A percentile compares a stretch with the other conserved stretches of the same genome.
Conservation (phyloP, 140 eudicot species). For the Ambrosia hybrid region DNA sequence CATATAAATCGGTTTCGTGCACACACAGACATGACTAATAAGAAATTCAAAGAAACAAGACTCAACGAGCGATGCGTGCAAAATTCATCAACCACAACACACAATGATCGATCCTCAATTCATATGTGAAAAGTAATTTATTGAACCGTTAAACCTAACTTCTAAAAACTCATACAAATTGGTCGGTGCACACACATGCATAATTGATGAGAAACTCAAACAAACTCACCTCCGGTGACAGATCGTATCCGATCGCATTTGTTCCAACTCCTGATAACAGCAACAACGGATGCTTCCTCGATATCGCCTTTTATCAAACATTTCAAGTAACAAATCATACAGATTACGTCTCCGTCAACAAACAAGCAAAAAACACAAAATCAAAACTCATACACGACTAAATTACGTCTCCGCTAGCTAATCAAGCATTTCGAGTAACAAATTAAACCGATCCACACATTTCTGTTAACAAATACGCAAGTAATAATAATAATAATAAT, state of each 20-base stretch:
- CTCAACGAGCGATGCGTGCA: background rate
- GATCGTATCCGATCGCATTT: slow-evolving; percentile 96
- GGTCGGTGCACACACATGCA: background rate
- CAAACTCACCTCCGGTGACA: slow-evolving; percentile 73
- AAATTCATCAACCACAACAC: background rate
- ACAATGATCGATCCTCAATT: background rate
- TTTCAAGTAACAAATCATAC: slow-evolving; percentile 3
- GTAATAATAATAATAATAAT: too few relatives aligned
- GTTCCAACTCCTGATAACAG: slow-evolving; percentile 95
- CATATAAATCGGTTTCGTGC: background rate
- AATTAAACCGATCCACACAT: background rate
- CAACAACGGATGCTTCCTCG: slow-evolving; percentile 86
- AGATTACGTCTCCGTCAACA: background rate
- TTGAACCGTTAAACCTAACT: too few relatives aligned
- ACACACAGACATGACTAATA: background rate
- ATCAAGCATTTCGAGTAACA: background rate
- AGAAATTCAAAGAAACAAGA: background rate
- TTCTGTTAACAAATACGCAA: background rate
- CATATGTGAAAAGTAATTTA: too few relatives aligned
- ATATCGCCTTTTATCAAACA: slow-evolving; percentile 52
- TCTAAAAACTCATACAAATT: background rate
- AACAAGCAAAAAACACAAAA: background rate
- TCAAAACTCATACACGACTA: background rate
- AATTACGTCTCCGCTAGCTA: background rate
- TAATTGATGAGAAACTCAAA: background rate